Evolutionary conservation across 1,284 basidiomycete species (phyloP), one percentile per base, ranked within the genome.

Genomic region (Trichosporon sp.): DNA sequence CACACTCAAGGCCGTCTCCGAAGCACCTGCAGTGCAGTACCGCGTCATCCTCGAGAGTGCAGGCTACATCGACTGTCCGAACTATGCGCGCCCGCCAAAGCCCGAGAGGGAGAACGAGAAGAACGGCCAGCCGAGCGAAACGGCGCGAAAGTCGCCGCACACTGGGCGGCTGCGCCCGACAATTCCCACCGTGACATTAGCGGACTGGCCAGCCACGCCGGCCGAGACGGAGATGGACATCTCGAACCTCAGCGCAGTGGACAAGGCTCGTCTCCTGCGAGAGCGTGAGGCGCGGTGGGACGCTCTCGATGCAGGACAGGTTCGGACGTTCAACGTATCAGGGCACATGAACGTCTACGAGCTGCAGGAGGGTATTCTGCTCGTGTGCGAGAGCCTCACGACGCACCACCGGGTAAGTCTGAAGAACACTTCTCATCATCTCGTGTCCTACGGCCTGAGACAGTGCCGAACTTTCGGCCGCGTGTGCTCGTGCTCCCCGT

Each of bases 311-410:
- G 63, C 67, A 3, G 65, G 36, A 8, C 60, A 70, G 34, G 65
- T 66, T 27, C 63, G 70, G 9, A 61, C 59, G 9, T 65, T 78
- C 40, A 58, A 60, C 6, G 65, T 78, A 2, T 31, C 65, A n/a
- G 79, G 78, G 1, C 71, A 63, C 7, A 75, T 74, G 29, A 74
- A 76, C 16, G 75, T 80, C 7, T 80, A 80, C 61, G 79, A 80
- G 69, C 65, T 79, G 44, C 79, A 80, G 66, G 79, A 80, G 61
- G 77, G 79, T 14, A 73, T 80, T 3, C 78, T 79, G 34, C 65
- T 80, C 56, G 71, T 79, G 70, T 76, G 78, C 64, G 71, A 76
- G 56, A 70, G 74, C 63, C 33, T 63, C 66, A n/a, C 68, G 59
- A 65, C 73, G 70, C 62, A 68, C 72, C 57, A 46, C 4, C 36